phyloP scores from a whole-genome alignment of 345 rosid genomes.

The Gossypium stocksii region DNA sequence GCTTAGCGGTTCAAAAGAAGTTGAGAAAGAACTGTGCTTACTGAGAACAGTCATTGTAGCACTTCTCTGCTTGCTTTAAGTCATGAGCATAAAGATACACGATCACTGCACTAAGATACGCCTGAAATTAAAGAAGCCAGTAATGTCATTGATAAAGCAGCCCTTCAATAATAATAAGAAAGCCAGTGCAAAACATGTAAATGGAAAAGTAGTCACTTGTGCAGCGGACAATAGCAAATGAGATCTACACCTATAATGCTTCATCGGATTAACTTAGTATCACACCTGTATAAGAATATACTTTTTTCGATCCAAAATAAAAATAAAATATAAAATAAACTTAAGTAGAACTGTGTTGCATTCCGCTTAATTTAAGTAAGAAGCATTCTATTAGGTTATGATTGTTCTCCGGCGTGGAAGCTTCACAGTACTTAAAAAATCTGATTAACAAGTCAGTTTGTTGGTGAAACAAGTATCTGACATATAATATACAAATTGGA shows the following conservation, averaged over 20 bases:
- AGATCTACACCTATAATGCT: neutral
- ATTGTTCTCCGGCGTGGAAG: neutral
- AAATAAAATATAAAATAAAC: neutral
- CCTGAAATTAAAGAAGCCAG: slow-evolving; percentile 42
- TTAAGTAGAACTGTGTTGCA: neutral
- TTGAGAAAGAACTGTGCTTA: slow-evolving; percentile 38
- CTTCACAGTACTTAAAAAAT: neutral
- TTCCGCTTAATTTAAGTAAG: neutral
- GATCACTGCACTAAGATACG: slow-evolving; percentile 91
- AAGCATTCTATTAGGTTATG: neutral
- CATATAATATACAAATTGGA: neutral
- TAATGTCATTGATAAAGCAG: neutral
- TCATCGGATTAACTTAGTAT: neutral
- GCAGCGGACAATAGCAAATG: neutral
- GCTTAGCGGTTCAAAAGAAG: neutral
- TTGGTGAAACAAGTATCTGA: neutral
- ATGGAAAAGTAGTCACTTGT: neutral
- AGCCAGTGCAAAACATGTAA: neutral
- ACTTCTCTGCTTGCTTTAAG: slow-evolving; percentile 79
- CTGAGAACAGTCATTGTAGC: slow-evolving; percentile 97
- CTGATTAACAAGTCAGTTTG: neutral
- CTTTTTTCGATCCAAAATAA: neutral
- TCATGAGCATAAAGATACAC: slow-evolving; percentile 86
- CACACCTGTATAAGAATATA: neutral
- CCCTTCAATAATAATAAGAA: neutral